Conservation (phyloP, 345 rosid species). For the Punica granatum region DNA sequence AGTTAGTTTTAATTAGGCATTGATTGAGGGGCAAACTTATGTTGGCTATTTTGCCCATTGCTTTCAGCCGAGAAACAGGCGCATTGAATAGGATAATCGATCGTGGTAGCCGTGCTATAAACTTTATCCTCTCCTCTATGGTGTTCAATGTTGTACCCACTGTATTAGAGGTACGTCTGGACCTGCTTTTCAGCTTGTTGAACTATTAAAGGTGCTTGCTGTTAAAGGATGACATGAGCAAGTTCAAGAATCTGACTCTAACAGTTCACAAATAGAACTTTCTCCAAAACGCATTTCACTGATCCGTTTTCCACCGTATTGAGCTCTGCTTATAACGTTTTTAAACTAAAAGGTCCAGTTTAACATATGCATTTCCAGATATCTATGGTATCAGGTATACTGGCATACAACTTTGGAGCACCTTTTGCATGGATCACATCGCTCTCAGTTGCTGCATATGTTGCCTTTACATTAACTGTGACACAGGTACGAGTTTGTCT, state of each 20-base stretch:
- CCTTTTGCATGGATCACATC: slow-evolving; percentile 99
- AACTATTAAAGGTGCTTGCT: slow-evolving; percentile 1
- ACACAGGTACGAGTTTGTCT: slow-evolving; percentile 53
- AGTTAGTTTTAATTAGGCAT: not conserved
- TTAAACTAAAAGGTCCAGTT: slow-evolving; percentile 10
- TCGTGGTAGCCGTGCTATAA: slow-evolving; percentile 99
- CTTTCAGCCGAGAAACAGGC: slow-evolving; percentile 93
- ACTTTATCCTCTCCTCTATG: slow-evolving; percentile 88
- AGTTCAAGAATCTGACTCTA: not conserved
- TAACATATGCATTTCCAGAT: slow-evolving; percentile 61
- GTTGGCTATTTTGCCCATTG: slow-evolving; percentile 13
- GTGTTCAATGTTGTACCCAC: slow-evolving; percentile 96
- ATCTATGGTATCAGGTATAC: slow-evolving; percentile 92
- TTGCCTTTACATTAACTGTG: slow-evolving; percentile 72
- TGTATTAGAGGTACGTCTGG: slow-evolving; percentile 65
- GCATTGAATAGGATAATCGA: slow-evolving; percentile 87
- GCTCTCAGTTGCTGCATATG: slow-evolving; percentile 81
- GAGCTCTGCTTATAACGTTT: not conserved
- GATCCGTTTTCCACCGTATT: not conserved
- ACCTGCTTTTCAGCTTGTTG: slow-evolving; percentile 11
- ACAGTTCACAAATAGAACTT: not conserved
- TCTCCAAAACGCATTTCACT: not conserved
- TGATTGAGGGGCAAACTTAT: not conserved
- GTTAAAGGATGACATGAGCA: not conserved
- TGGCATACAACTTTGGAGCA: slow-evolving; percentile 94